Percentiles rank a stretch among this genome's conserved stretches.
These are phyloP conservation scores for Starmerella potacharoeniae DNA, from an alignment of 805 yeast genomes.

Conservation along the genomic window DNA sequence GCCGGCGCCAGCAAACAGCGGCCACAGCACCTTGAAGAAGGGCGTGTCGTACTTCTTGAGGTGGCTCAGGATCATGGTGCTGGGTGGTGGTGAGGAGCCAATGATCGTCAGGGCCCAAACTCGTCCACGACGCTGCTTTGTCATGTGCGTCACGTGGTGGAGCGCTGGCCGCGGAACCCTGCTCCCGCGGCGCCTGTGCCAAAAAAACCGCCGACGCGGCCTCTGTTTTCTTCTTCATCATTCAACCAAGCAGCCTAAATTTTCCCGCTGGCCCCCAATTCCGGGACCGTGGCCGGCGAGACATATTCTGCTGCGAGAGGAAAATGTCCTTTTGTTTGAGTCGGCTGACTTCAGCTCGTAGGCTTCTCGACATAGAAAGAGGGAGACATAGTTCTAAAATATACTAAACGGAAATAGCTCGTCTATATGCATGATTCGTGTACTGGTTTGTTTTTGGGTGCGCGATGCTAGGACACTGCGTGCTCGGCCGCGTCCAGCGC, in stretches of 20 bases:
- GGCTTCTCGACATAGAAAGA: conserved; percentile 19
- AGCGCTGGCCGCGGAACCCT: background rate
- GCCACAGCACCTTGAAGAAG: conserved; percentile 68
- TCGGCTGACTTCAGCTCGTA: conserved; percentile 12
- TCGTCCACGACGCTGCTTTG: background rate
- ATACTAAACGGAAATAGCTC: too few species aligned
- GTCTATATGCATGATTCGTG: background rate
- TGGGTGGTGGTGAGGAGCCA: background rate
- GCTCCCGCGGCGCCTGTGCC: background rate
- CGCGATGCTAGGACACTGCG: background rate
- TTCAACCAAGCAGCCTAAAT: conserved; percentile 10
- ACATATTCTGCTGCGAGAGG: conserved; percentile 17
- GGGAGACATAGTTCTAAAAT: conserved; percentile 9
- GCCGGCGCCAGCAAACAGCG: conserved; percentile 73
- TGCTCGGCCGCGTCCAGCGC: conserved; percentile 36
- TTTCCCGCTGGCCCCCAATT: background rate
- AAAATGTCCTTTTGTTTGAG: conserved; percentile 20
- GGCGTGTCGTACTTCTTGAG: conserved; percentile 39
- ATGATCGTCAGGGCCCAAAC: background rate
- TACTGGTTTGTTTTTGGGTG: background rate
- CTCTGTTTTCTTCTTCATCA: conserved; percentile 1
- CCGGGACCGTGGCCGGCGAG: background rate
- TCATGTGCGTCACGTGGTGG: background rate
- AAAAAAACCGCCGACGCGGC: background rate
- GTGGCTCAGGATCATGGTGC: conserved; percentile 1